These are phyloP conservation scores for Alnus glutinosa DNA, from an alignment of 306 rosid genomes.

Conservation along the genomic window DNA sequence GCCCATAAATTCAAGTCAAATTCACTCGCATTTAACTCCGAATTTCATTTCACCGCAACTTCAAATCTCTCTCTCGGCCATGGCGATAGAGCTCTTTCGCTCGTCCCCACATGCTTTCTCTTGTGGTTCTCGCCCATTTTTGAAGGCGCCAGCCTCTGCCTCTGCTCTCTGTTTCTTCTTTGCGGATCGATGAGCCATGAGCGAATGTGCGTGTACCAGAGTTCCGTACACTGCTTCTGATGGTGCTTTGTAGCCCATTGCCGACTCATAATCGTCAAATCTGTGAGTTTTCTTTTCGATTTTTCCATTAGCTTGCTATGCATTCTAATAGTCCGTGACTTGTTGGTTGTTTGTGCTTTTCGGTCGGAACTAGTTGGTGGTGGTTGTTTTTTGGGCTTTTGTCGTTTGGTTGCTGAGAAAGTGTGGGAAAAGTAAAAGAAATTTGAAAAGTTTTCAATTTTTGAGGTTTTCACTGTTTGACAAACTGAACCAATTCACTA, in stretches of 20 bases:
- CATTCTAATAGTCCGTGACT: background rate
- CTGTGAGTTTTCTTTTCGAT: background rate
- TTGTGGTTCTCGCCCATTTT: background rate
- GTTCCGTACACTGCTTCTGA: background rate
- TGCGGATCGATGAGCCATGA: background rate
- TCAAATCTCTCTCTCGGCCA: background rate
- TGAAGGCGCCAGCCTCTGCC: background rate
- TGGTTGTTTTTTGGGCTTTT: background rate
- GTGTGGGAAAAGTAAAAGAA: background rate
- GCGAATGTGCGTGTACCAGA: background rate
- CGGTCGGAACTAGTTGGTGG: background rate
- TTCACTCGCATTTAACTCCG: slow-evolving; percentile 2
- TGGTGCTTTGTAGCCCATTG: background rate
- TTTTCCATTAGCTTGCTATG: background rate
- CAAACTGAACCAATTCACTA: background rate
- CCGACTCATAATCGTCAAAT: background rate
- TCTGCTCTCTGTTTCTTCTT: slow-evolving; percentile 7
- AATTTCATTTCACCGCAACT: background rate
- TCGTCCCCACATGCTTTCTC: background rate
- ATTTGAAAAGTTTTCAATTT: background rate
- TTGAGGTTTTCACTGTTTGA: background rate
- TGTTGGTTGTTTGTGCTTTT: background rate
- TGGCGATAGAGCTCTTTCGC: background rate
- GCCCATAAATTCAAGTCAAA: background rate
- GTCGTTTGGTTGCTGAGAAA: slow-evolving; percentile 16